phyloP scores from a whole-genome alignment of 768 basidiomycete species.

The Mycena galopus region DNA sequence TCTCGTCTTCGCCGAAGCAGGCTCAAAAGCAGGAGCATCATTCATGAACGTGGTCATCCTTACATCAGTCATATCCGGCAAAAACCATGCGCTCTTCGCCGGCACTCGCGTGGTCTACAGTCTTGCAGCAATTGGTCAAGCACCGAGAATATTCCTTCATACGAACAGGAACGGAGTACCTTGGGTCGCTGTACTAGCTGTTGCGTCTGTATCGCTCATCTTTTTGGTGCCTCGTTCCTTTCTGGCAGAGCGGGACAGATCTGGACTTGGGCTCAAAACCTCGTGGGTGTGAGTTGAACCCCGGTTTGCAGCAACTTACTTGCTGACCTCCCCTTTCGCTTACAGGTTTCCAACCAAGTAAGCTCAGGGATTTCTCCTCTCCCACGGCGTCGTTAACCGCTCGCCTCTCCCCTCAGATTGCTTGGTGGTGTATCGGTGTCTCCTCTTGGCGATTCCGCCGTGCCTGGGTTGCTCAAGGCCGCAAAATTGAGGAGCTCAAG shows the following conservation, averaged over 20 bases:
- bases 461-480: too few species aligned
- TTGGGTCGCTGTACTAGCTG: too few species aligned
- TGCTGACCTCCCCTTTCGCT: constrained; percentile 2
- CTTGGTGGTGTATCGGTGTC: constrained; percentile 23
- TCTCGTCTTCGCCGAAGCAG: constrained; percentile 81
- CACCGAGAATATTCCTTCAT: too few species aligned
- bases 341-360: constrained; percentile 23
- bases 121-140: too few species aligned
- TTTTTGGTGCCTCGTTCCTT: constrained; percentile 19
- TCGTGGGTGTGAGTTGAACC: constrained; percentile 12
- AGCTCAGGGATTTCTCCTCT: neutral
- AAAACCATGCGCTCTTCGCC: too few species aligned
- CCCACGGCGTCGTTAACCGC: neutral
- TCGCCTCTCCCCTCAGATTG: constrained; percentile 1
- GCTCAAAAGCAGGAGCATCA: constrained; percentile 79
- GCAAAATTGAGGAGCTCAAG: too few species aligned
- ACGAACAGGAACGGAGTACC: too few species aligned
- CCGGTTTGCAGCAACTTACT: neutral
- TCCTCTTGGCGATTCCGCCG: constrained; percentile 24
- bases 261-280: too few species aligned
- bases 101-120: too few species aligned
- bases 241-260: constrained; percentile 22
- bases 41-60: constrained; percentile 91
- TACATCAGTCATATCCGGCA: too few species aligned
- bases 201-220: neutral